Evolutionary conservation across 2,329 filamentous ascomycete species (phyloP).

Genomic region (Fusarium papillatum): DNA sequence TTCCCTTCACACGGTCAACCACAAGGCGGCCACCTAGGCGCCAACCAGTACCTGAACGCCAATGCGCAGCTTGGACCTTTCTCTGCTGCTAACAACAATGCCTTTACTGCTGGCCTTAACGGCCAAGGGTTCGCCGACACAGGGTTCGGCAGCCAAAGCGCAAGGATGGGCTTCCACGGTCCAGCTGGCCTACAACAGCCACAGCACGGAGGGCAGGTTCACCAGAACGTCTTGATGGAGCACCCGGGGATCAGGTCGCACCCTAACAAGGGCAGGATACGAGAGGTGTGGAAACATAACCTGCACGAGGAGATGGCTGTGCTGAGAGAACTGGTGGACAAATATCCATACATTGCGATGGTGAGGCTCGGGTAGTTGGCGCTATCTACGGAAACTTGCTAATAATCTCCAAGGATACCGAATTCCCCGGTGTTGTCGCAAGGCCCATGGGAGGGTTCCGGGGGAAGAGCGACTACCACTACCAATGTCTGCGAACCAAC

Average conservation of each 20-base stretch:
- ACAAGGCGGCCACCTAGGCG: constrained; percentile 67
- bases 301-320: constrained; percentile 91
- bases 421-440: constrained; percentile 98
- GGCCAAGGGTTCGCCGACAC: constrained; percentile 73
- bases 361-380: constrained; percentile 64
- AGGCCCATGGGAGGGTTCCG: constrained; percentile 95
- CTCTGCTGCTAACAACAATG: constrained; percentile 64
- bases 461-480: constrained; percentile 98
- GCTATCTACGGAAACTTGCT: constrained; percentile 15
- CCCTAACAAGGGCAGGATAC: constrained; percentile 85
- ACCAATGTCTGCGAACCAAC: constrained; percentile 96
- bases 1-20: constrained; percentile 67
- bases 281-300: constrained; percentile 96
- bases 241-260: constrained; percentile 58
- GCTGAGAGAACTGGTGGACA: constrained; percentile 86
- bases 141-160: constrained; percentile 88
- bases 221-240: constrained; percentile 57
- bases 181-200: constrained; percentile 69
- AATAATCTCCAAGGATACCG: constrained; percentile 79
- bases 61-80: constrained; percentile 79
- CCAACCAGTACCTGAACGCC: constrained; percentile 80
- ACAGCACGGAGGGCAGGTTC: constrained; percentile 62
- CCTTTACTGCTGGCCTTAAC: constrained; percentile 70
- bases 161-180: constrained; percentile 86
- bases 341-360: constrained; percentile 98